These are phyloP conservation scores for Panaeolus papilionaceus DNA, from an alignment of 768 basidiomycete genomes.

Conservation along the genomic window DNA sequence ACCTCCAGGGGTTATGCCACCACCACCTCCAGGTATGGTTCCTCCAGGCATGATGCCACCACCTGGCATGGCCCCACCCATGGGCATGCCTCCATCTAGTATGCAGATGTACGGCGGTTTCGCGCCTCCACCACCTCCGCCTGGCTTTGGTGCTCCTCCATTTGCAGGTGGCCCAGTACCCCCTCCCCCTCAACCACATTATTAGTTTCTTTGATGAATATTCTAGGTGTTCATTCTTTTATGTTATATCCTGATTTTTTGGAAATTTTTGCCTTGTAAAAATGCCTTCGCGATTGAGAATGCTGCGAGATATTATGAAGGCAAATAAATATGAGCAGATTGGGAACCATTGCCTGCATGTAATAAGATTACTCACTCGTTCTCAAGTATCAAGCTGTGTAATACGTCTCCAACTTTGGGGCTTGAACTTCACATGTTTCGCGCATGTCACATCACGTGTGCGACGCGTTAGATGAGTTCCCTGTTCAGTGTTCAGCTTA, in stretches of 20 bases:
- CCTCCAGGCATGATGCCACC: constrained; percentile 30
- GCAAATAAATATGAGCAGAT: no score
- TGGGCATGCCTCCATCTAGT: constrained; percentile 37
- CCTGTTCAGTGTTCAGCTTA: background rate
- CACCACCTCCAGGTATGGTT: constrained; percentile 36
- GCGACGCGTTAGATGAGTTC: constrained; percentile 6
- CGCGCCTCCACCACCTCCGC: constrained; percentile 33
- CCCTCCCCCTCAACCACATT: constrained; percentile 12
- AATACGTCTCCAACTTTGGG: background rate
- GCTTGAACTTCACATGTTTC: background rate
- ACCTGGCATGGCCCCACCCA: constrained; percentile 38
- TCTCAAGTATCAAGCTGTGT: no score
- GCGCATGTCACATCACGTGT: constrained; percentile 25
- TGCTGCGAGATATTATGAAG: background rate
- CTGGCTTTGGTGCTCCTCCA: constrained; percentile 38
- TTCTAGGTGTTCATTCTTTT: background rate
- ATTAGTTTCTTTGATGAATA: constrained; percentile 3
- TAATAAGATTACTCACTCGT: no score
- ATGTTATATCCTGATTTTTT: background rate
- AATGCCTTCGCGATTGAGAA: background rate
- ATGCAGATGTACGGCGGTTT: constrained; percentile 34
- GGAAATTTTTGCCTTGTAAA: background rate
- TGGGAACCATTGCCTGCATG: no score
- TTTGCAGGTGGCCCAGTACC: constrained; percentile 14
- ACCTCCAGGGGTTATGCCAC: constrained; percentile 36